Evolutionary conservation across 1,284 basidiomycete species (phyloP), one percentile per base, ranked within the genome.

Genomic region (Schizophyllum commune): DNA sequence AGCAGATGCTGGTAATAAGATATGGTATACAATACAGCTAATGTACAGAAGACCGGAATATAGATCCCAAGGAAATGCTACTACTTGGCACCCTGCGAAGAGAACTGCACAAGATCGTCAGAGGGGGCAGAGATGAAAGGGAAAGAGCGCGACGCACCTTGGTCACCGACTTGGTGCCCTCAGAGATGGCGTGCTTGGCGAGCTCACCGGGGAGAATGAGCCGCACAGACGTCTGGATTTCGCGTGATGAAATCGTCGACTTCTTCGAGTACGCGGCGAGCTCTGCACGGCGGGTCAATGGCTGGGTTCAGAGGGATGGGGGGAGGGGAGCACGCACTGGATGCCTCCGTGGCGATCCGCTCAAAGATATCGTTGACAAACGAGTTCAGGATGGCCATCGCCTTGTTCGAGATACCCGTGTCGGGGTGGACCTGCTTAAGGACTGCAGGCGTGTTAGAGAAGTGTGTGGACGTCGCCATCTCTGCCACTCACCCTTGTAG

Each of bases 401-500:
- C 90, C 80, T 92, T 92, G 82, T 91, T 91, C 62, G 85, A 84
- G 72, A 92, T 90, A 86, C 89, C 90, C 64, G 89, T 92, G 71
- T 92, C 90, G 65, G 89, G 89, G 80, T 91, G 91, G 65, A 94
- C 91, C 73, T 89, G 88, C 80, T 91, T 91, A 65, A 92, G 81
- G 66, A 91, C 89, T 89, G 63, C 11, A 65, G 53, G 60, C 32
- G 32, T 20, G 61, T 57, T 62, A 52, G 5, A 65, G 54, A 32
- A 33, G 39, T 32, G 57, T 33, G 53, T 17, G 8, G 3, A 56
- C 63, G 61, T 33, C 47, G 15, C 32, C 58, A 60, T 54, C 52
- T 9, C 55, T 2, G 32, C 34, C 11, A 75, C 83, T 60, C 61
- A 88, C 87, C 87, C 75, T 93, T 93, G 84, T 94, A 93, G 78